Percentiles rank a stretch among this genome's conserved stretches.
phyloP scores from a whole-genome alignment of 2,329 filamentous ascomycete genomes.

The Apiospora aurea region DNA sequence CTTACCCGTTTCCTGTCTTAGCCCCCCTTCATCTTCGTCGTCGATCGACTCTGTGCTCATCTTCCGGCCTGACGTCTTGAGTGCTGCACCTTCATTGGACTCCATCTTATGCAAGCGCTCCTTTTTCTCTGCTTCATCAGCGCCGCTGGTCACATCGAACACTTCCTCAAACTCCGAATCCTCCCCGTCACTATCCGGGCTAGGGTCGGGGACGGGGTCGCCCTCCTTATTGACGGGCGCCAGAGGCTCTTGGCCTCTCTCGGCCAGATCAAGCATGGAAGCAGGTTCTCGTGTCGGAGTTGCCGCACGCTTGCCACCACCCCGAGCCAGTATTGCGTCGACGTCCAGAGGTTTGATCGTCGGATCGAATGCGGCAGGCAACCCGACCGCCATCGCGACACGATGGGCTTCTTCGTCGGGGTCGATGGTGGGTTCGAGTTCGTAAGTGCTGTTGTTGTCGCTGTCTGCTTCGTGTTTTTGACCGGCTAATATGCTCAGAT shows the following conservation, averaged over 20 bases:
- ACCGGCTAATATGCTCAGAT: slow-evolving; percentile 75
- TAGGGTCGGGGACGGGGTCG: background rate
- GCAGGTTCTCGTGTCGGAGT: slow-evolving; percentile 34
- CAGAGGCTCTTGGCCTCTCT: slow-evolving; percentile 47
- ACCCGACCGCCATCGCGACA: slow-evolving; percentile 67
- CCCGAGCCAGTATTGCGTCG: slow-evolving; percentile 36
- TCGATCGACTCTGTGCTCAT: slow-evolving; percentile 45
- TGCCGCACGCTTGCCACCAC: slow-evolving; percentile 31
- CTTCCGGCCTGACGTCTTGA: slow-evolving; percentile 37
- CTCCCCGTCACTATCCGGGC: slow-evolving; percentile 45
- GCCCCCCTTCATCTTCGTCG: slow-evolving; percentile 42
- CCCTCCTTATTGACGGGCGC: slow-evolving; percentile 41
- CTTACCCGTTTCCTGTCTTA: slow-evolving; percentile 39
- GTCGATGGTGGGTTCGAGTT: slow-evolving; percentile 61
- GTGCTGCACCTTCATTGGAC: slow-evolving; percentile 41
- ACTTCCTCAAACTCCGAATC: slow-evolving; percentile 50
- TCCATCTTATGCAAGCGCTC: slow-evolving; percentile 45
- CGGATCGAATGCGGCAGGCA: slow-evolving; percentile 69
- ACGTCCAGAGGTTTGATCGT: slow-evolving; percentile 64
- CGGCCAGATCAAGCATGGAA: slow-evolving; percentile 28
- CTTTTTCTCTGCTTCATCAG: slow-evolving; percentile 49
- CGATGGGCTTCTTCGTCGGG: slow-evolving; percentile 70
- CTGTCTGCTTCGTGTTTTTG: slow-evolving; percentile 66
- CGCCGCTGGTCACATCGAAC: slow-evolving; percentile 48
- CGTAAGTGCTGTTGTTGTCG: slow-evolving; percentile 59